Base-by-base conservation (phyloP, 129 eudicot genomes). In the Chrysanthemum makinoi region DNA sequence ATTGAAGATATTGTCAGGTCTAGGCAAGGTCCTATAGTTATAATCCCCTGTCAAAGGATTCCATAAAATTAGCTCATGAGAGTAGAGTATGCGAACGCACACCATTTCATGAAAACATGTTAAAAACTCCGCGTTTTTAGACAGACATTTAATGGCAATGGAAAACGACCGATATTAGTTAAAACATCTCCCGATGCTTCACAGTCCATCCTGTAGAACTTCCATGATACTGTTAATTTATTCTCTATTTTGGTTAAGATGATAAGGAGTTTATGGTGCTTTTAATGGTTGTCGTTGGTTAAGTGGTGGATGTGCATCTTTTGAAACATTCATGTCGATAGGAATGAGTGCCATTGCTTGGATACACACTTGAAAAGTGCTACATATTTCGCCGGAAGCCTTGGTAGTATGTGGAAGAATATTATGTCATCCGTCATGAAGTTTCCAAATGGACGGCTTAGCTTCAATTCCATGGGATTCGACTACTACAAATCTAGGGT, bases 81-180 rank as follows among this genome's bases (percentile, higher is more conserved):
- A 12, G 22, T 3, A 22, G 3, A 2, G 5, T 3, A 67, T 26
- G 10, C 61, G 14, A 13, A 68, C 15, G 24, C 72, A 68, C 12
- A 68, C 49, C 0, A 68, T 4, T 50, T 49, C 72, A 24, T 24
- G 11, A 16, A 1, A 68, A 68, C 49, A 68, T 51, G 72, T 26
- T 24, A 68, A 0, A 66, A 66, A 0, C 17, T 4, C 2, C 22
- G 22, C 3, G 12, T 11, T 4, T 0, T 7, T 11, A 1, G 56
- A 22, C 7, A 22, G 7, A 12, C 47, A 2, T 68, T 10, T 2
- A 28, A 28, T 3, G 30, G 30, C 30, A 68, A 50, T 26, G 72
- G 72, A 5, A 15, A 50, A 0, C 1, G 2, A 14, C 48, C 60
- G 48, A 14, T 15, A 4, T 17, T 2, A 5, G 59, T 50, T 51